phyloP scores from a whole-genome alignment of 2,329 filamentous ascomycete species.

The Cordyceps militaris region DNA sequence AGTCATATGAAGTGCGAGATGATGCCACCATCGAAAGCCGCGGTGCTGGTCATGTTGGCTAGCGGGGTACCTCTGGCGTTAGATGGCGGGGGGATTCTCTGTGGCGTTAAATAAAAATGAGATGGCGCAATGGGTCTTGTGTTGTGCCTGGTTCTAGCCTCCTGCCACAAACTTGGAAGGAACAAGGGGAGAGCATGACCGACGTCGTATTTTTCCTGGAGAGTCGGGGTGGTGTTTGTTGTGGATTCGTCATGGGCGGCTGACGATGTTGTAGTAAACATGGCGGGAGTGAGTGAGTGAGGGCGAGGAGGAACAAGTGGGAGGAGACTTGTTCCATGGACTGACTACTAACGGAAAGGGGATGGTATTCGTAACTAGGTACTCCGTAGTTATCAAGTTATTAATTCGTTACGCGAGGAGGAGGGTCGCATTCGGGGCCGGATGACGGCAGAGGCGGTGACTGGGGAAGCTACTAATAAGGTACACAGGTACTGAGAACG shows the following conservation, averaged over 20 bases:
- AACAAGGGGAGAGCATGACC: background rate
- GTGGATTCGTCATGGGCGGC: background rate
- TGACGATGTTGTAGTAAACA: too few species aligned
- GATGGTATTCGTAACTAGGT: background rate
- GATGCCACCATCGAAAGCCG: too few species aligned
- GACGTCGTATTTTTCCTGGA: slow-evolving; percentile 3
- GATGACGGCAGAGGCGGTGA: slow-evolving; percentile 10
- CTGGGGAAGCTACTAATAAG: background rate
- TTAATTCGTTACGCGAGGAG: too few species aligned
- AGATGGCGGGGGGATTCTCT: background rate
- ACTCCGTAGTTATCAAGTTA: too few species aligned
- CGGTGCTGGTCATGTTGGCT: too few species aligned
- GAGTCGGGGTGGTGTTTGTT: background rate
- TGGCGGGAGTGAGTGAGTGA: too few species aligned
- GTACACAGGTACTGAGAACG: background rate
- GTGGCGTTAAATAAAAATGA: background rate
- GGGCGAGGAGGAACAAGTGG: background rate
- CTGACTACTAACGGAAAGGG: too few species aligned
- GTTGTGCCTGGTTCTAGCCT: background rate
- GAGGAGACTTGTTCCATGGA: background rate
- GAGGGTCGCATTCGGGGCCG: slow-evolving; percentile 9
- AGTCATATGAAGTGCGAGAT: too few species aligned
- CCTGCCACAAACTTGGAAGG: background rate
- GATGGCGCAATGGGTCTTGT: background rate
- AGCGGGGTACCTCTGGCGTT: too few species aligned